These are phyloP conservation scores for Annulohypoxylon nitens DNA, from an alignment of 495 filamentous ascomycete species.

Conservation along the genomic window DNA sequence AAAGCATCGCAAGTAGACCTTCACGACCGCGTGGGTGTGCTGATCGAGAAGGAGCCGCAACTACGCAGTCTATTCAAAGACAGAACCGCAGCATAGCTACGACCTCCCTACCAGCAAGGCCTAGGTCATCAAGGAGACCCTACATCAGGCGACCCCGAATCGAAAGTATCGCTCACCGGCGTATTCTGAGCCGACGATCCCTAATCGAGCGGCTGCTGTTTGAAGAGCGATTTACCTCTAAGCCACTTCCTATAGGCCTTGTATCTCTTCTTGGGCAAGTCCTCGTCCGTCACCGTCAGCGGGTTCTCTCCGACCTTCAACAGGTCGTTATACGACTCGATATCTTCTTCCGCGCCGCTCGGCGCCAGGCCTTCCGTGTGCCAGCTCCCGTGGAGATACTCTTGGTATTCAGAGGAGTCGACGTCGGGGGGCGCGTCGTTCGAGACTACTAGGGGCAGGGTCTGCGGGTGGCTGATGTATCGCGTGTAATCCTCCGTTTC, in stretches of 20 bases:
- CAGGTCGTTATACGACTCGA: slow-evolving; percentile 80
- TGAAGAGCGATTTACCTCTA: slow-evolving; percentile 91
- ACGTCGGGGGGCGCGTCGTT: slow-evolving; percentile 69
- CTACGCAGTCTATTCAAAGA: slow-evolving; percentile 57
- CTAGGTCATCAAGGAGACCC: slow-evolving; percentile 16
- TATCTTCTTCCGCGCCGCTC: slow-evolving; percentile 70
- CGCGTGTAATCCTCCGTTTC: slow-evolving; percentile 89
- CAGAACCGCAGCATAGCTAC: slow-evolving; percentile 18
- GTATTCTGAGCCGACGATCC: slow-evolving; percentile 34
- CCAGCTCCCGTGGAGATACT: slow-evolving; percentile 75
- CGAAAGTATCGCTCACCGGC: slow-evolving; percentile 21
- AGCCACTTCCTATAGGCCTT: slow-evolving; percentile 96
- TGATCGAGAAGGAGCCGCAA: slow-evolving; percentile 59
- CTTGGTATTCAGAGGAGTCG: slow-evolving; percentile 74
- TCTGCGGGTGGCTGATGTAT: slow-evolving; percentile 93
- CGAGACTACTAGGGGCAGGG: slow-evolving; percentile 86
- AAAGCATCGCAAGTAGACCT: slow-evolving; percentile 49
- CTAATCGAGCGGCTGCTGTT: slow-evolving; percentile 82
- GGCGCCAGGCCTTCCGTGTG: slow-evolving; percentile 54
- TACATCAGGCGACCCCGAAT: slow-evolving; percentile 1
- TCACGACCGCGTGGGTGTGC: slow-evolving; percentile 48
- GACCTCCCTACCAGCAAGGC: not conserved
- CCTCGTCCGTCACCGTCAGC: slow-evolving; percentile 87
- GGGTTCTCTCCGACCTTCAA: slow-evolving; percentile 82
- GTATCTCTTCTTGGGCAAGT: slow-evolving; percentile 90